phyloP scores from a whole-genome alignment of 148 eudicot genomes.

The Cornus suecica region DNA sequence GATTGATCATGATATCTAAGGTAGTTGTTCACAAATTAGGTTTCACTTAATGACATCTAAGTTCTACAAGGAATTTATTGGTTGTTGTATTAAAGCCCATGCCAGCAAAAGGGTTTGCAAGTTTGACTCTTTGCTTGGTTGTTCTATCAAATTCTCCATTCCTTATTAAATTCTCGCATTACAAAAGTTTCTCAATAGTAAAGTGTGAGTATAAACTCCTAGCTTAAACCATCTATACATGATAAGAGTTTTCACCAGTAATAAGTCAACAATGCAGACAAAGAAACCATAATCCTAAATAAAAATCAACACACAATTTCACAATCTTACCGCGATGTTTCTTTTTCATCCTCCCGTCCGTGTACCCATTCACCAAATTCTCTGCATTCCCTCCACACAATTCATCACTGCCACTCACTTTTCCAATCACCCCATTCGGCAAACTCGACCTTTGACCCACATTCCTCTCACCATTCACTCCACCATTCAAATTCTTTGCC shows the following conservation, averaged over 20 bases:
- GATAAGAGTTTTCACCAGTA: not conserved
- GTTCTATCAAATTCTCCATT: too few relatives aligned
- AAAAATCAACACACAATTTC: conserved; percentile 1
- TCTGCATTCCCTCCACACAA: conserved; percentile 11
- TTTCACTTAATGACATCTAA: too few relatives aligned
- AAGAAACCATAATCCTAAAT: not conserved
- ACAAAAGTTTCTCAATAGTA: not conserved
- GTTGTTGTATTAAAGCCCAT: too few relatives aligned
- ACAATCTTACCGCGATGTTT: conserved; percentile 40
- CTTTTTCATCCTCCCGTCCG: conserved; percentile 26
- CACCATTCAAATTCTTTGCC: conserved; percentile 22
- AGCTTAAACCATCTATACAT: too few relatives aligned
- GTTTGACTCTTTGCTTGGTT: too few relatives aligned
- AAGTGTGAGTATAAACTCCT: not conserved
- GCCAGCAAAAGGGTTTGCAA: too few relatives aligned
- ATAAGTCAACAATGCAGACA: not conserved
- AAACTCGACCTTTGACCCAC: conserved; percentile 23
- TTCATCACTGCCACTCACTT: conserved; percentile 24
- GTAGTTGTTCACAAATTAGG: too few relatives aligned
- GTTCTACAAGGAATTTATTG: too few relatives aligned
- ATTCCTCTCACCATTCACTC: conserved; percentile 12
- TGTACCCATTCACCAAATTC: conserved; percentile 16
- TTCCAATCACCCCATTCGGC: conserved; percentile 41
- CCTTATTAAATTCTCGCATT: not conserved
- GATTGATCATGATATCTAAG: too few relatives aligned